Base-by-base conservation (phyloP, 1,284 basidiomycete species). In the Pascua guehoae region DNA sequence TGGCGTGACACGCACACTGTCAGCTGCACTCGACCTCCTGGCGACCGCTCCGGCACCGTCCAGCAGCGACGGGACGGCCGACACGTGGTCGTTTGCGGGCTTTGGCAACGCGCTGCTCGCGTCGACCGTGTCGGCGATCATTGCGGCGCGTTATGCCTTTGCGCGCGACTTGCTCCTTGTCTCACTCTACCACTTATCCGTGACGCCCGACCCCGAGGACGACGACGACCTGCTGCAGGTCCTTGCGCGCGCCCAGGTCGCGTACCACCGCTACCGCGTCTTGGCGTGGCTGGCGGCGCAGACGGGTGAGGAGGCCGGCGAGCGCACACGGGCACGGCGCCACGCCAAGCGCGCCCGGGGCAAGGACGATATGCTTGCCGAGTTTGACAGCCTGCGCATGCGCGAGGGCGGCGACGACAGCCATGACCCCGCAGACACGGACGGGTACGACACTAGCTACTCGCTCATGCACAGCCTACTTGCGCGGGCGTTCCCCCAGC, bases 401-500 rank as follows among this genome's bases (percentile, higher is more conserved):
- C 57, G 62, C 46, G 67, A 66, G 39, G 59, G 58, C 38, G 63
- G 59, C 17, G 54, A 45, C 15, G 58, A 56, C 5, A 62, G 59
- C 17, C 53, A 45, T 12, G 58, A 56, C 4, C 24, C 17, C 9
- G 24, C 60, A 16, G 70, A 71, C 37, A 47, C 62, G 1, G 72
- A 74, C 49, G 64, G 62, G 0, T 66, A 66, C 56, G 65, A 66
- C 47, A 54, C 85, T 44, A 82, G 81, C n/a, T 84, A 84, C 63
- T 89, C 89, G 38, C 80, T 93, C 24, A 69, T 89, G 11, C 85
- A 89, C 67, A 82, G 82, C 46, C 80, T 92, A 17, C 78, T 91
- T 48, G 78, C 82, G 37, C 82, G 58, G 9, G 49, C 49, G 32
- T 32, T 53, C 2, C 40, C 59, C 2, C 59, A 61, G 41, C 24